These are phyloP conservation scores for Stentor coeruleus DNA, from an alignment of 73 alveolate species.

Conservation along the genomic window DNA sequence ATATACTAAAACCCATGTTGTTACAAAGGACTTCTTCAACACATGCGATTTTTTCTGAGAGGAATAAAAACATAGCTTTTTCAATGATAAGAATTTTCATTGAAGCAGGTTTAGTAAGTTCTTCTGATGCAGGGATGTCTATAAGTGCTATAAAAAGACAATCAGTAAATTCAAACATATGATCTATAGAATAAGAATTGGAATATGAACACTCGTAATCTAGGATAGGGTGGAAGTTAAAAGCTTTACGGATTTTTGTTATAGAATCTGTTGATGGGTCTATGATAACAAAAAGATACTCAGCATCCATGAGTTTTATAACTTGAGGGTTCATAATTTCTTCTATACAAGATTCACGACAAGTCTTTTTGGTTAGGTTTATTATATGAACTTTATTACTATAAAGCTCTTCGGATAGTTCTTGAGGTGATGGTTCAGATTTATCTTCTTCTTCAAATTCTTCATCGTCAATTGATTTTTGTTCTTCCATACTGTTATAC, in stretches of 20 bases:
- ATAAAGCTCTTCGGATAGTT: not conserved
- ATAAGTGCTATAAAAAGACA: not conserved
- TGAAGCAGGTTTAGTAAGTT: not conserved
- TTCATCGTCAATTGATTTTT: no score
- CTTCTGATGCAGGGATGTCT: not conserved
- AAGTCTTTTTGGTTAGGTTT: not conserved
- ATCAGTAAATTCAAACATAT: not conserved
- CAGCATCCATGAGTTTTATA: not conserved
- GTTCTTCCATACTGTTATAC: no score
- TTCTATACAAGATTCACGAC: not conserved
- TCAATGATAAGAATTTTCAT: no score
- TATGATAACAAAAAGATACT: no score
- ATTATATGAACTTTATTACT: not conserved
- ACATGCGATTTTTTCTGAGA: not conserved
- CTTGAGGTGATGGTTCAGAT: no score
- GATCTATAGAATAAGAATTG: not conserved
- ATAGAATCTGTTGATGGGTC: not conserved
- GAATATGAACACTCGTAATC: constrained; percentile 8
- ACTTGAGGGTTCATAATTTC: not conserved
- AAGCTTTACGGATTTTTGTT: not conserved
- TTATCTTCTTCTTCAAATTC: no score
- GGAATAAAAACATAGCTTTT: not conserved
- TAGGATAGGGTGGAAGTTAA: constrained; percentile 6
- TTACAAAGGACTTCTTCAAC: not conserved
- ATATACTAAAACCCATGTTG: not conserved